Evolutionary conservation across 2,329 filamentous ascomycete species (phyloP).

Genomic region (Clonostachys rhizophaga): DNA sequence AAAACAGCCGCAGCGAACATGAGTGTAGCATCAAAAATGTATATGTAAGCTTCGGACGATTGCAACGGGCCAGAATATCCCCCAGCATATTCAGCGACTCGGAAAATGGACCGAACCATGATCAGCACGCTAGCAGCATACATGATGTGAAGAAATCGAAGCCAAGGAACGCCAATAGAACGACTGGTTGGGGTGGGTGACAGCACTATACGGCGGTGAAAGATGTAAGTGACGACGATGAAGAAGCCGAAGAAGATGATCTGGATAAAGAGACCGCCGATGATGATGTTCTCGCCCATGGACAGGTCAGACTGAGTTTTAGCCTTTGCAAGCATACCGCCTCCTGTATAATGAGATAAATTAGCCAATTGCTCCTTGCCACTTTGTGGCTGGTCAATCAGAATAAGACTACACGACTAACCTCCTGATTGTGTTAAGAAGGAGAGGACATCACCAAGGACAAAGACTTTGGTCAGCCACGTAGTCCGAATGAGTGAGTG

Average conservation of each 20-base stretch:
- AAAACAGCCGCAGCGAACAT: constrained; percentile 18
- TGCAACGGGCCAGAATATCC: constrained; percentile 29
- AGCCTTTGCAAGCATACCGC: constrained; percentile 14
- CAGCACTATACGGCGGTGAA: constrained; percentile 24
- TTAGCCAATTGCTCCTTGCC: no score
- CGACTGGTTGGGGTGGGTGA: background rate
- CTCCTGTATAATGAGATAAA: constrained; percentile 17
- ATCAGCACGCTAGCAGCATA: constrained; percentile 30
- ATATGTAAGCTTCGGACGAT: constrained; percentile 28
- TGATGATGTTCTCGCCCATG: constrained; percentile 38
- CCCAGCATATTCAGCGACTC: constrained; percentile 37
- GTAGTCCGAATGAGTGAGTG: constrained; percentile 10
- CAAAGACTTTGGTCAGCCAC: constrained; percentile 24
- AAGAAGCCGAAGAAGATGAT: constrained; percentile 49
- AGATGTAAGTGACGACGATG: constrained; percentile 33
- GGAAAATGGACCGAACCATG: constrained; percentile 33
- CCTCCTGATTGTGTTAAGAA: constrained; percentile 6
- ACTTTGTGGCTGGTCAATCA: no score
- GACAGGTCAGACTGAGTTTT: background rate
- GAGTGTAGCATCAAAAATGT: constrained; percentile 31
- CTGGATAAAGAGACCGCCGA: constrained; percentile 50
- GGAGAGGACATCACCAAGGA: constrained; percentile 18
- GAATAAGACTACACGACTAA: background rate
- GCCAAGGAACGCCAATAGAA: background rate
- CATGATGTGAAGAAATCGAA: constrained; percentile 12